Evolutionary conservation across 345 rosid species (phyloP).

Genomic region (Ceriops zippeliana): DNA sequence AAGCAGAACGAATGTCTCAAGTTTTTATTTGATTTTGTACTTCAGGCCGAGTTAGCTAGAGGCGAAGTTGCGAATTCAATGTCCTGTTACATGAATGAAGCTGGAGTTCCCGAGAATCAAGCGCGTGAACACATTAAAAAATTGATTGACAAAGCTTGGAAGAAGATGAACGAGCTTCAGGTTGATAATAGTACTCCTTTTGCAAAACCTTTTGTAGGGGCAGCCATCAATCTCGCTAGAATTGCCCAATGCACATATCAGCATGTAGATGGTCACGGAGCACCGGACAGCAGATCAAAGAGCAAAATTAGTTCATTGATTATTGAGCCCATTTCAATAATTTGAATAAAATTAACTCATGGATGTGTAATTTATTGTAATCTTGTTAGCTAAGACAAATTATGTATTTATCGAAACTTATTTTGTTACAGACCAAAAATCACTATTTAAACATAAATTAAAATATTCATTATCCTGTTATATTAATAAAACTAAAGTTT

Average conservation of each 20-base stretch:
- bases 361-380: too few relatives aligned
- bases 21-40: neutral
- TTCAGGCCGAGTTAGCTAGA: slow-evolving; percentile 6
- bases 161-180: slow-evolving; percentile 27
- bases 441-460: too few relatives aligned
- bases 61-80: slow-evolving; percentile 35
- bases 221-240: slow-evolving; percentile 32
- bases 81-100: slow-evolving; percentile 34
- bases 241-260: slow-evolving; percentile 32
- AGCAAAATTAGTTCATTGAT: slow-evolving; percentile 26
- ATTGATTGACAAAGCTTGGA: slow-evolving; percentile 35
- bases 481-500: too few relatives aligned
- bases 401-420: too few relatives aligned
- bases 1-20: neutral
- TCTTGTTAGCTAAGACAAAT: too few relatives aligned
- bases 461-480: too few relatives aligned
- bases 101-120: slow-evolving; percentile 22
- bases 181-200: slow-evolving; percentile 6
- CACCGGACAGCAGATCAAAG: slow-evolving; percentile 27
- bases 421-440: too few relatives aligned
- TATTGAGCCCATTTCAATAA: slow-evolving; percentile 25
- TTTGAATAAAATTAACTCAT: neutral
- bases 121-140: slow-evolving; percentile 29
- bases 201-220: slow-evolving; percentile 17
- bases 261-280: slow-evolving; percentile 42